Evolutionary conservation across 2,329 filamentous ascomycete species (phyloP).

Genomic region (Rhinocladiella similis): DNA sequence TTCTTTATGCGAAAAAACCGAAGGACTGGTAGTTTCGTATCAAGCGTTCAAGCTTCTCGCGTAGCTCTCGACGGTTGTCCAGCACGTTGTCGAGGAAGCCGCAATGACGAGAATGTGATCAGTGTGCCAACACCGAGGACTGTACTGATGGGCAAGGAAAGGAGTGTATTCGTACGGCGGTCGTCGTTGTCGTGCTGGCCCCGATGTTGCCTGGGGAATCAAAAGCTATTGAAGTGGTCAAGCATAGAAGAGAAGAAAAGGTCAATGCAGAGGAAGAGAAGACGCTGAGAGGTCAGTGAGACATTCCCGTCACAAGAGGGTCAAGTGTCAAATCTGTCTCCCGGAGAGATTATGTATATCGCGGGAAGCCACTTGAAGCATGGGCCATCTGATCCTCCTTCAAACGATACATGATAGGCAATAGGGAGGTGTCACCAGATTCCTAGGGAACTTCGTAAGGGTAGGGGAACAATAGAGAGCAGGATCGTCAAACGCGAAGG

Average conservation of each 20-base stretch:
- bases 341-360: constrained; percentile 14
- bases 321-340: constrained; percentile 9
- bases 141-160: neutral
- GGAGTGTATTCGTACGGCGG: neutral
- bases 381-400: neutral
- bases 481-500: no score
- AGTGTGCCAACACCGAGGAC: constrained; percentile 4
- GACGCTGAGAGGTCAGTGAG: constrained; percentile 17
- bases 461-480: neutral
- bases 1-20: neutral
- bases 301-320: constrained; percentile 14
- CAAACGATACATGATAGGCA: neutral
- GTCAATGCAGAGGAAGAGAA: neutral
- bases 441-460: neutral
- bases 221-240: neutral
- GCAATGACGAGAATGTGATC: constrained; percentile 15
- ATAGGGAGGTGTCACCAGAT: neutral
- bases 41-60: neutral
- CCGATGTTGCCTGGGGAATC: constrained; percentile 15
- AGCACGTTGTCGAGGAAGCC: constrained; percentile 6
- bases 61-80: constrained; percentile 15
- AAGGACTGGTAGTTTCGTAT: neutral
- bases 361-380: neutral
- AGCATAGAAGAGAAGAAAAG: constrained; percentile 5
- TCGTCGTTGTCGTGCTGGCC: no score